These are phyloP conservation scores for Benincasa hispida DNA, from an alignment of 306 rosid genomes.

Conservation along the genomic window DNA sequence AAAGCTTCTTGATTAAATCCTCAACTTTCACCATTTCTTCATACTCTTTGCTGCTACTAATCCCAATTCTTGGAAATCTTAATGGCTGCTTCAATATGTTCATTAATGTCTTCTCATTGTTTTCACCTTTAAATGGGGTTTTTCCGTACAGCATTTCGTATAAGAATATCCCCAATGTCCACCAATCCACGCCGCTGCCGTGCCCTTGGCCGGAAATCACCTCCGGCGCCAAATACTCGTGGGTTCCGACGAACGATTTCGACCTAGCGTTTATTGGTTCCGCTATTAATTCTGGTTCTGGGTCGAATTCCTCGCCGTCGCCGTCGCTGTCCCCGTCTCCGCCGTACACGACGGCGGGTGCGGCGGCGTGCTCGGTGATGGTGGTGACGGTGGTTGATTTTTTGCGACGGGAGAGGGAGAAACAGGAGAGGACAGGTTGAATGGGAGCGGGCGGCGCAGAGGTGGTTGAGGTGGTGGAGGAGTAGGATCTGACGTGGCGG, in stretches of 20 bases:
- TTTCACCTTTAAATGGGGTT: constrained; percentile 93
- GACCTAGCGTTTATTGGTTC: constrained; percentile 76
- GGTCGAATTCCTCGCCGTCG: neutral
- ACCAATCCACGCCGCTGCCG: constrained; percentile 97
- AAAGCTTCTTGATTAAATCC: constrained; percentile 58
- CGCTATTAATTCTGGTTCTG: constrained; percentile 57
- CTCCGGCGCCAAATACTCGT: constrained; percentile 90
- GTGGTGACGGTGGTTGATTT: constrained; percentile 43
- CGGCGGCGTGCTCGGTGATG: constrained; percentile 37
- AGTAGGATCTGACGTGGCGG: neutral
- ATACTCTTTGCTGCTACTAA: constrained; percentile 41
- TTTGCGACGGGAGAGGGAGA: constrained; percentile 40
- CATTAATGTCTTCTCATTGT: constrained; percentile 71
- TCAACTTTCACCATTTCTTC: constrained; percentile 80
- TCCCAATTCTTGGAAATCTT: constrained; percentile 53
- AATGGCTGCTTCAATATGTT: constrained; percentile 69
- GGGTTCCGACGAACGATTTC: constrained; percentile 87
- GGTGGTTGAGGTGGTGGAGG: constrained; percentile 13
- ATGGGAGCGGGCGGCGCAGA: constrained; percentile 53
- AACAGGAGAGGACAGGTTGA: constrained; percentile 79
- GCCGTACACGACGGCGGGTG: too few relatives aligned
- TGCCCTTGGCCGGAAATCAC: constrained; percentile 91
- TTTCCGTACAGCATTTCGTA: constrained; percentile 82
- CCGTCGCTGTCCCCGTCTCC: neutral
- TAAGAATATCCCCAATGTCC: constrained; percentile 88